Percentiles rank a stretch among this genome's conserved stretches.
phyloP scores from a whole-genome alignment of 352 stramenopile genomes.

The Bremia lactucae region DNA sequence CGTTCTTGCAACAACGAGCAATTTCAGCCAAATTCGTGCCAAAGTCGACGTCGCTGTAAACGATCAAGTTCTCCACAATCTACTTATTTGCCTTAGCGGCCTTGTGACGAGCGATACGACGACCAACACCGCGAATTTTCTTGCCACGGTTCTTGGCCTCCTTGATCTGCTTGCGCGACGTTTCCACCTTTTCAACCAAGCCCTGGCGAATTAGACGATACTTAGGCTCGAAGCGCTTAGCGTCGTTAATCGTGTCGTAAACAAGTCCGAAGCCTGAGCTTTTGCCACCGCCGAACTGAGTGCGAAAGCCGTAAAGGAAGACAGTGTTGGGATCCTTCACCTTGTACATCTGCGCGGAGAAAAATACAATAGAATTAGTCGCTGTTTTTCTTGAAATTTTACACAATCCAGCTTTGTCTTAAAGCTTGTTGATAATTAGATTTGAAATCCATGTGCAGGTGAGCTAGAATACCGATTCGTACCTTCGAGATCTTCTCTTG shows the following conservation, averaged over 20 bases:
- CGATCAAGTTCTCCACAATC: slow-evolving; percentile 28
- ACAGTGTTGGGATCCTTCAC: slow-evolving; percentile 92
- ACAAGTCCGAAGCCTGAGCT: slow-evolving; percentile 97
- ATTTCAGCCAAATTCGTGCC: slow-evolving; percentile 11
- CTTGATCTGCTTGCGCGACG: slow-evolving; percentile 99
- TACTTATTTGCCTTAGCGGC: slow-evolving; percentile 96
- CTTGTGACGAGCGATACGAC: slow-evolving; percentile 98
- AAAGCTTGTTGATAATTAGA: too few species aligned
- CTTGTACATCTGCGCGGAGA: slow-evolving; percentile 92
- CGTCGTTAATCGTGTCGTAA: slow-evolving; percentile 97
- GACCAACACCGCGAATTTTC: slow-evolving; percentile 96
- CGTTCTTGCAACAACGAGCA: slow-evolving; percentile 22
- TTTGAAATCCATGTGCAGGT: too few species aligned
- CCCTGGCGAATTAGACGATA: slow-evolving; percentile 91
- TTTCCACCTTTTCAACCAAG: slow-evolving; percentile 92
- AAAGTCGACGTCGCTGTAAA: slow-evolving; percentile 15
- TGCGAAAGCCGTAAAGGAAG: slow-evolving; percentile 96
- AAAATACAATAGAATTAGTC: too few species aligned
- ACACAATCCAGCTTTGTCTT: neutral
- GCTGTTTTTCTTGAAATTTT: slow-evolving; percentile 10
- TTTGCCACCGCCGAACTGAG: slow-evolving; percentile 96
- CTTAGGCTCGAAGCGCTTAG: slow-evolving; percentile 98
- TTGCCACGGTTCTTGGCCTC: slow-evolving; percentile 98
- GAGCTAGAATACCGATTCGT: too few species aligned
- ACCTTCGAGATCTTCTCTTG: slow-evolving; percentile 96